Percentiles rank a stretch among this genome's conserved stretches.
Conservation (phyloP, 352 stramenopile species). For the Phytophthora chlamydospora region DNA sequence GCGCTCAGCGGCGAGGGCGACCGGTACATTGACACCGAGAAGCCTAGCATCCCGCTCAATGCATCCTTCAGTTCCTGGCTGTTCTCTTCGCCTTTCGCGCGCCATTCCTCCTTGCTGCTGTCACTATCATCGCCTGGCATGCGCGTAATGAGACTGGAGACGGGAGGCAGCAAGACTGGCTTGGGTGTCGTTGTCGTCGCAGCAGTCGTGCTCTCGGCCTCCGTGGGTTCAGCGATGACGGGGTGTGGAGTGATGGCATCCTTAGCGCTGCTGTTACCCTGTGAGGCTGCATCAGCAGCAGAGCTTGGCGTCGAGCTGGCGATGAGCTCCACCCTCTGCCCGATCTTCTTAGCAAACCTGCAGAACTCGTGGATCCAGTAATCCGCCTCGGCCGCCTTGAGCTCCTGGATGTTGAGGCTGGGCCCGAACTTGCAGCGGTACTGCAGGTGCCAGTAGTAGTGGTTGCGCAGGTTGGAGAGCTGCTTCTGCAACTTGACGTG, state of each 20-base stretch:
- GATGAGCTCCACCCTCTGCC: conserved; percentile 56
- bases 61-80: conserved; percentile 33
- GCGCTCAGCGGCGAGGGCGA: conserved; percentile 63
- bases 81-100: conserved; percentile 12
- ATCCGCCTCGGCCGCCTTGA: conserved; percentile 68
- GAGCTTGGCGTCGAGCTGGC: neutral
- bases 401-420: conserved; percentile 64
- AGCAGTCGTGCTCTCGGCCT: neutral
- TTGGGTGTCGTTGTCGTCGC: neutral
- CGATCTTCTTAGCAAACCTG: conserved; percentile 70
- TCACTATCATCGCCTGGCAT: conserved; percentile 9
- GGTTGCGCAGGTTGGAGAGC: conserved; percentile 79
- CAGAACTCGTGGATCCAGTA: conserved; percentile 78
- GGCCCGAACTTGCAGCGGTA: conserved; percentile 70
- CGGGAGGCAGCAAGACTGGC: conserved; percentile 15
- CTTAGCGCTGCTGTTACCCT: neutral
- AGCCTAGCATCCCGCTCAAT: conserved; percentile 9
- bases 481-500: conserved; percentile 83
- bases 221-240: neutral
- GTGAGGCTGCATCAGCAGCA: neutral
- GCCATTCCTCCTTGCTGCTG: neutral
- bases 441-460: conserved; percentile 87
- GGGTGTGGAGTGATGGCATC: neutral
- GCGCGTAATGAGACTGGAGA: conserved; percentile 12
- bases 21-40: conserved; percentile 21